Conservation (phyloP, 441 rosid species). For the Gossypium davidsonii region DNA sequence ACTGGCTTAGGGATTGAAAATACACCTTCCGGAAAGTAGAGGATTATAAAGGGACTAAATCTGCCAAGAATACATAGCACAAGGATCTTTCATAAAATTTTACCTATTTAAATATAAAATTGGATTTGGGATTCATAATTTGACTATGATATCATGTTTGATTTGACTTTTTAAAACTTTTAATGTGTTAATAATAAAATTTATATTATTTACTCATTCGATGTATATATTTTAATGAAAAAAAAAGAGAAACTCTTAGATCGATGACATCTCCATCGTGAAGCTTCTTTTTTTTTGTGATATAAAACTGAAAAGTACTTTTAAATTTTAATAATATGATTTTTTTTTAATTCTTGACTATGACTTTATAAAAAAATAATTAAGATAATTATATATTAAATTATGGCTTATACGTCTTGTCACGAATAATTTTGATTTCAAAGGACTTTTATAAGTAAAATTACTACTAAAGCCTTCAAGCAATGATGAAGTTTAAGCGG, state of each 20-base stretch:
- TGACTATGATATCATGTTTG: background rate
- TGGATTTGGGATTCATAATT: background rate
- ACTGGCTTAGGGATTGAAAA: too few species aligned
- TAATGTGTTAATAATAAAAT: background rate
- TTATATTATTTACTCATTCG: background rate
- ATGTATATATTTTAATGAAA: background rate
- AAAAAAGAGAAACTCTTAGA: background rate
- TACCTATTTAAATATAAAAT: background rate
- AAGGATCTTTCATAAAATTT: too few species aligned
- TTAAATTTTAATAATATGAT: too few species aligned
- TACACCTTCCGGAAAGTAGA: too few species aligned
- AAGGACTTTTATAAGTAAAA: background rate
- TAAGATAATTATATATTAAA: background rate
- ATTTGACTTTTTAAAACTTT: background rate
- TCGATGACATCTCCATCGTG: background rate
- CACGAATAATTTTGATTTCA: background rate
- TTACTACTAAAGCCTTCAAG: background rate
- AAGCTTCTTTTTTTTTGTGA: background rate
- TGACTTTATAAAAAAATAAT: background rate
- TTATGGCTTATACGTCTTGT: background rate
- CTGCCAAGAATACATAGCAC: too few species aligned
- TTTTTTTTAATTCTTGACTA: too few species aligned
- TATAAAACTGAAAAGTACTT: background rate
- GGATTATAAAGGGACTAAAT: too few species aligned
- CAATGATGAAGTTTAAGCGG: background rate